Conservation (phyloP, 139 green algal species). For the Zygnema circumcarinatum region DNA sequence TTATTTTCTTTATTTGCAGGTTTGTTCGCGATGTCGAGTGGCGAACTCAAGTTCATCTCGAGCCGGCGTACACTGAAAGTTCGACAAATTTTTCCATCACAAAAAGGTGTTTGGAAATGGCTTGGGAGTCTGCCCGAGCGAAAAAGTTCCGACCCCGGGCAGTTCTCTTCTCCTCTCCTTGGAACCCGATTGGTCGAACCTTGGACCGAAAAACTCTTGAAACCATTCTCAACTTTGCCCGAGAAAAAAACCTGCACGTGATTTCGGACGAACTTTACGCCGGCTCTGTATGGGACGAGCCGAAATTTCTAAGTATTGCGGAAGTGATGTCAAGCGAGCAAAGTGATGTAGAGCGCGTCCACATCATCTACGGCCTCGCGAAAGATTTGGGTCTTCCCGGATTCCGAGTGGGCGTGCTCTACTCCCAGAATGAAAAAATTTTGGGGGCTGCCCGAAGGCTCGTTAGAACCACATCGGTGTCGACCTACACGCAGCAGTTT, state of each 20-base stretch:
- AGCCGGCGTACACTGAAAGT: slow-evolving; percentile 8
- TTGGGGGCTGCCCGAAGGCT: background rate
- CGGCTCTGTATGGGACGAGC: slow-evolving; percentile 13
- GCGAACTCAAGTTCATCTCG: slow-evolving; percentile 4
- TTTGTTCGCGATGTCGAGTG: background rate
- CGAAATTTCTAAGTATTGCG: background rate
- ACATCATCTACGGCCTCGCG: slow-evolving; percentile 52
- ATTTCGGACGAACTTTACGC: slow-evolving; percentile 64
- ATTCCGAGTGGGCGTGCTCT: slow-evolving; percentile 44
- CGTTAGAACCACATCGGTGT: background rate
- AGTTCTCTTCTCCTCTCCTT: slow-evolving; percentile 48
- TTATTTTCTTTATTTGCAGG: no score
- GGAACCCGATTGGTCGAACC: slow-evolving; percentile 49
- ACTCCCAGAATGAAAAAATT: slow-evolving; percentile 31
- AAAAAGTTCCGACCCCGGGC: background rate
- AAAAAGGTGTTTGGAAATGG: slow-evolving; percentile 15
- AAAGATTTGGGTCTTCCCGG: slow-evolving; percentile 60
- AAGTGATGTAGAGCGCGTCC: slow-evolving; percentile 26
- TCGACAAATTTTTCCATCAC: slow-evolving; percentile 10
- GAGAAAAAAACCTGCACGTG: slow-evolving; percentile 40
- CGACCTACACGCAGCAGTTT: background rate
- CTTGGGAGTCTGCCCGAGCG: background rate
- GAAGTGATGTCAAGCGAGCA: background rate
- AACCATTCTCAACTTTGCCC: slow-evolving; percentile 28
- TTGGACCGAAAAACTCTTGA: background rate